Conservation (phyloP, 768 basidiomycete species). For the Lactarius hengduanensis region DNA sequence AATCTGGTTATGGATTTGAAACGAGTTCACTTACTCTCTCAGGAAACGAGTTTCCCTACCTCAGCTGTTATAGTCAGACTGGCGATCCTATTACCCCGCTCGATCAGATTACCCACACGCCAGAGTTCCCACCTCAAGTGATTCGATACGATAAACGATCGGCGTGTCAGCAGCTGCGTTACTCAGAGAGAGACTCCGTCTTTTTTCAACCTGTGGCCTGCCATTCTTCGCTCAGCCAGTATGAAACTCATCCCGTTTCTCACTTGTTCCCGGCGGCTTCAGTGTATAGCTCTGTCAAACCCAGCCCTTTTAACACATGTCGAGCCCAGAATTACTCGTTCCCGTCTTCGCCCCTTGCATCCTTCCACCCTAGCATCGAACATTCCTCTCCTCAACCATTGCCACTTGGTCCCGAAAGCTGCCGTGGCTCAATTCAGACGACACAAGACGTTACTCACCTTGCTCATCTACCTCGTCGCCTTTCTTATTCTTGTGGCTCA, state of each 20-base stretch:
- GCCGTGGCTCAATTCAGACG: neutral
- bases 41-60: conserved; percentile 14
- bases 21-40: conserved; percentile 14
- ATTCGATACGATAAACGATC: conserved; percentile 26
- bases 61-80: conserved; percentile 10
- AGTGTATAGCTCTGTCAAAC: conserved; percentile 9
- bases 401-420: conserved; percentile 12
- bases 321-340: conserved; percentile 20
- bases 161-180: conserved; percentile 5
- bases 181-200: conserved; percentile 10
- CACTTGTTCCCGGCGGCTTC: neutral
- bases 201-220: conserved; percentile 10
- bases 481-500: conserved; percentile 23
- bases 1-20: conserved; percentile 26
- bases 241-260: conserved; percentile 3
- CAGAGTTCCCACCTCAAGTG: conserved; percentile 33
- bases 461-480: conserved; percentile 24
- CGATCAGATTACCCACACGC: conserved; percentile 36
- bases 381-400: conserved; percentile 5
- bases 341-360: conserved; percentile 19
- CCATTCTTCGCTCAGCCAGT: conserved; percentile 4
- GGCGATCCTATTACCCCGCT: conserved; percentile 30
- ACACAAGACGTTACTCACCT: conserved; percentile 14
- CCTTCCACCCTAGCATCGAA: conserved; percentile 11
- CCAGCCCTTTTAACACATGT: conserved; percentile 19